Evolutionary conservation across 2,329 filamentous ascomycete species (phyloP).

Genomic region (Penicillium griseofulvum): DNA sequence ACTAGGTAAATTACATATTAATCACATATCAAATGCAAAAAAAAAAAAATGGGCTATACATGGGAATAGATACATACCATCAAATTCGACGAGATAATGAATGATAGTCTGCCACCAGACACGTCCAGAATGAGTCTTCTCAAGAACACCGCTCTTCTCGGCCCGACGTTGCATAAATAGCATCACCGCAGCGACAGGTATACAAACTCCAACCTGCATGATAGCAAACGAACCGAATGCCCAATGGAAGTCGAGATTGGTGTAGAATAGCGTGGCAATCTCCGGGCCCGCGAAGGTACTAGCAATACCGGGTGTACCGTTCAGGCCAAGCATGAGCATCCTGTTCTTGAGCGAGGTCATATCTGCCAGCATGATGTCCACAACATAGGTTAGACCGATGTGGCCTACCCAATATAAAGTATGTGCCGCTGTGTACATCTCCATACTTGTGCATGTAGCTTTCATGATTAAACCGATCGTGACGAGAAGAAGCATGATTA

Average conservation of each 20-base stretch:
- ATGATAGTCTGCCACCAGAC: constrained; percentile 14
- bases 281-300: constrained; percentile 50
- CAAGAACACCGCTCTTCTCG: constrained; percentile 32
- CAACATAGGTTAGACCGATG: constrained; percentile 54
- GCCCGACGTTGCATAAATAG: constrained; percentile 57
- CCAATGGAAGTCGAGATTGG: constrained; percentile 59
- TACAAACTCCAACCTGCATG: constrained; percentile 45
- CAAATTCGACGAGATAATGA: constrained; percentile 24
- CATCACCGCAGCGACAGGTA: constrained; percentile 57
- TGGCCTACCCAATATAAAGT: constrained; percentile 53
- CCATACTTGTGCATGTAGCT: constrained; percentile 8
- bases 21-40: neutral
- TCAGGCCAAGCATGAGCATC: constrained; percentile 58
- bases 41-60: too few relatives aligned
- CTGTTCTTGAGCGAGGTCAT: constrained; percentile 60
- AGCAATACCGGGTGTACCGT: constrained; percentile 59
- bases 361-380: constrained; percentile 61
- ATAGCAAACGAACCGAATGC: constrained; percentile 63
- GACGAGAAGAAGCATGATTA: constrained; percentile 7
- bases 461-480: constrained; percentile 10
- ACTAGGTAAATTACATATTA: constrained; percentile 1
- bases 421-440: constrained; percentile 9
- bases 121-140: constrained; percentile 14
- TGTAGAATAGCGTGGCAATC: constrained; percentile 53
- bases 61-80: constrained; percentile 12